Evolutionary conservation across 768 basidiomycete genomes (phyloP).

Genomic region (Termitomyces sp.): DNA sequence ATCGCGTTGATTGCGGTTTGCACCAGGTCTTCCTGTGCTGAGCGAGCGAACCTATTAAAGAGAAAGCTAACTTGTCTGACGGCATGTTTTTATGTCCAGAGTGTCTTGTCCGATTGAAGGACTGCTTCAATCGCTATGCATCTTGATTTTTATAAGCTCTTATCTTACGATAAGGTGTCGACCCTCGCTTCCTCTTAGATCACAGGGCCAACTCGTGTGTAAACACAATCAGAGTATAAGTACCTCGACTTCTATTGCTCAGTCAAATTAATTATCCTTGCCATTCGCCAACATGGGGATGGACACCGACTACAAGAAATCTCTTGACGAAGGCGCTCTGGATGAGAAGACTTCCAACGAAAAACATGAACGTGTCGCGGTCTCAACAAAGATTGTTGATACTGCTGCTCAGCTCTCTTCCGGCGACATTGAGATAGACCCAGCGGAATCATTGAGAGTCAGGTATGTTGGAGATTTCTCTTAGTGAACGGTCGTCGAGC

Average conservation of each 20-base stretch:
- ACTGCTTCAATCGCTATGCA: neutral
- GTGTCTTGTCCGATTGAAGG: no score
- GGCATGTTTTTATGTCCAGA: neutral
- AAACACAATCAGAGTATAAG: neutral
- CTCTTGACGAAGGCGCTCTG: constrained; percentile 35
- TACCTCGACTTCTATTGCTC: neutral
- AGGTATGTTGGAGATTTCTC: constrained; percentile 28
- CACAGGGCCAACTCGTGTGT: neutral
- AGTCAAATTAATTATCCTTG: neutral
- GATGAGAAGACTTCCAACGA: constrained; percentile 20
- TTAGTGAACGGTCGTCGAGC: neutral
- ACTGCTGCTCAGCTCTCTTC: constrained; percentile 55
- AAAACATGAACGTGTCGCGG: constrained; percentile 28
- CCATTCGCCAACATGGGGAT: neutral
- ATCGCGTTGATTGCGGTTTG: neutral
- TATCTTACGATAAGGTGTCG: neutral
- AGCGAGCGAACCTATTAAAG: neutral
- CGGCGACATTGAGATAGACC: constrained; percentile 42
- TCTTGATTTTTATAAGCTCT: neutral
- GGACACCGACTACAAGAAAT: neutral
- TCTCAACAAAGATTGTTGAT: constrained; percentile 48
- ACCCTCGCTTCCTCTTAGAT: neutral
- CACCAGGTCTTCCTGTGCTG: neutral
- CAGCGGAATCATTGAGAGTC: constrained; percentile 44
- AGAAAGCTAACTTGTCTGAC: neutral